Evolutionary conservation across 163 green algal species (phyloP).

Genomic region (Scenedesmus sp.): DNA sequence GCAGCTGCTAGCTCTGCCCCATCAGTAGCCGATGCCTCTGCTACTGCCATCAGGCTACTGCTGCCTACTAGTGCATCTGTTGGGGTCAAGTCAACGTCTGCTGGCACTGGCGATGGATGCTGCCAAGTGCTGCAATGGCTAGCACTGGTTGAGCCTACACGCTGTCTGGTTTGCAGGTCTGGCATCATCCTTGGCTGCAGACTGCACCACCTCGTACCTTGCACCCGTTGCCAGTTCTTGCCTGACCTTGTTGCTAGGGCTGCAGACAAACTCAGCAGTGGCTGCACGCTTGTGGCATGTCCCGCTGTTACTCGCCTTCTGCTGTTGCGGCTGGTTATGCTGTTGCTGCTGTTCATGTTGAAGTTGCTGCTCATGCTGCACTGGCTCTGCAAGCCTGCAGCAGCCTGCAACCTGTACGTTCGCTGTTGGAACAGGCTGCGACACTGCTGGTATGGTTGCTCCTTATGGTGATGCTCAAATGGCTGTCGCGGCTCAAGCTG

Average conservation of each 20-base stretch:
- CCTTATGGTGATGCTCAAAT: not conserved
- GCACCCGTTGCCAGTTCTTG: not conserved
- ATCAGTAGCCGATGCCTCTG: not conserved
- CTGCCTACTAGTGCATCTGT: not conserved
- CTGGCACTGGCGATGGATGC: not conserved
- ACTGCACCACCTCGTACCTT: not conserved
- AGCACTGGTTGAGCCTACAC: not conserved
- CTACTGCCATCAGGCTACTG: not conserved
- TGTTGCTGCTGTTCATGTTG: not conserved
- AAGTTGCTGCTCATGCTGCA: not conserved
- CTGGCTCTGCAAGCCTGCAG: not conserved
- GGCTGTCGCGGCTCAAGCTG: not conserved
- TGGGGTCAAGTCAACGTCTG: not conserved
- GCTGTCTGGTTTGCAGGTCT: too few relatives aligned
- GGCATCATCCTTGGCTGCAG: not conserved
- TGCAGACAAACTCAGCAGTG: not conserved
- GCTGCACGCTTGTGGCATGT: not conserved
- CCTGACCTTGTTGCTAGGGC: not conserved
- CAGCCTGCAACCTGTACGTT: not conserved
- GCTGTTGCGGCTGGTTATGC: not conserved
- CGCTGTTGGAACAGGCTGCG: not conserved
- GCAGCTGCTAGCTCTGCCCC: slow-evolving; percentile 1
- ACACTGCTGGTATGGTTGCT: not conserved
- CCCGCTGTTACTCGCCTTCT: not conserved
- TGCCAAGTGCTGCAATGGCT: not conserved